phyloP scores from a whole-genome alignment of 805 yeast genomes.

The Ogataea trehalophila region DNA sequence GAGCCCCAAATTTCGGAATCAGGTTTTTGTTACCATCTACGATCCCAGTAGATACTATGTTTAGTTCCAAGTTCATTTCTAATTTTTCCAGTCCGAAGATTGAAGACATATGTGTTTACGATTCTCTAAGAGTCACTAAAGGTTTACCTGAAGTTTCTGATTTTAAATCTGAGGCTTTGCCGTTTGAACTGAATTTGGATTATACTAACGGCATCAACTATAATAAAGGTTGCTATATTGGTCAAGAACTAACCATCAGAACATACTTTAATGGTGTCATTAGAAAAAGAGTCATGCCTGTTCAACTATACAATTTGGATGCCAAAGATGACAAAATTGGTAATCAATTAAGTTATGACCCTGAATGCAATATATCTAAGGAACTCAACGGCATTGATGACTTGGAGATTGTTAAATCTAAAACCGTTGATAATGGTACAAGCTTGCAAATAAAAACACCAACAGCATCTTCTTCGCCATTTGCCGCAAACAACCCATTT shows the following conservation, averaged over 20 bases:
- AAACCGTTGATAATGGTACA: neutral
- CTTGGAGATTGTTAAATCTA: constrained; percentile 14
- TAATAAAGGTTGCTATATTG: constrained; percentile 93
- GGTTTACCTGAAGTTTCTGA: constrained; percentile 53
- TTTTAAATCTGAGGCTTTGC: constrained; percentile 55
- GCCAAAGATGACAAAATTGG: constrained; percentile 4
- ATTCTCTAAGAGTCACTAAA: constrained; percentile 38
- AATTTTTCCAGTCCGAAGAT: constrained; percentile 5
- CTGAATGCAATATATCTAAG: constrained; percentile 1
- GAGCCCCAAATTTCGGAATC: constrained; percentile 68
- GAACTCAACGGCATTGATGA: constrained; percentile 8
- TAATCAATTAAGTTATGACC: constrained; percentile 2
- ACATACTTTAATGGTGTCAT: constrained; percentile 78
- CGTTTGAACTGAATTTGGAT: constrained; percentile 83
- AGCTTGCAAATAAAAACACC: neutral
- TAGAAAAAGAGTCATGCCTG: constrained; percentile 80
- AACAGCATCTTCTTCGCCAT: constrained; percentile 11
- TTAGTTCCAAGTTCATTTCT: constrained; percentile 7
- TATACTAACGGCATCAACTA: constrained; percentile 74
- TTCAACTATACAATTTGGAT: constrained; percentile 31
- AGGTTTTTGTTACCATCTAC: constrained; percentile 38
- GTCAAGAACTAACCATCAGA: constrained; percentile 92
- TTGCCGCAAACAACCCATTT: constrained; percentile 38
- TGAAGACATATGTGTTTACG: constrained; percentile 27
- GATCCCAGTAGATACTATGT: constrained; percentile 12